Percentiles rank a stretch among this genome's conserved stretches.
Evolutionary conservation across 2,329 filamentous ascomycete genomes (phyloP).

Genomic region (Aspergillus latus): DNA sequence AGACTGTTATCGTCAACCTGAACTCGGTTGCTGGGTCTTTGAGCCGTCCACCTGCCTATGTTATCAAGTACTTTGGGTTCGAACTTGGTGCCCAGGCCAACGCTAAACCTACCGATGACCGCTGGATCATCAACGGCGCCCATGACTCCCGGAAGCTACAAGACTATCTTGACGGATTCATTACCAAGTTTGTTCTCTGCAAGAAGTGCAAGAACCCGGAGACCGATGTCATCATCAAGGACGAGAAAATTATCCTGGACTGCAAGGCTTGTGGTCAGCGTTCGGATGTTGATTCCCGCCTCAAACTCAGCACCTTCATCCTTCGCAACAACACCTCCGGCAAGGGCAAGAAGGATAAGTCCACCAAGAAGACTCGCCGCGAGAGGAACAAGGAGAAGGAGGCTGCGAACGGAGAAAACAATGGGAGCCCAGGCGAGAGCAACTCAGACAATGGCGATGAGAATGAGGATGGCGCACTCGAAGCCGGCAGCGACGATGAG

Average conservation of each 20-base stretch:
- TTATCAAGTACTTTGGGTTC: slow-evolving; percentile 99
- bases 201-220: slow-evolving; percentile 99
- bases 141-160: slow-evolving; percentile 95
- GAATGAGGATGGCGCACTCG: slow-evolving; percentile 64
- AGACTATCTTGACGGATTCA: slow-evolving; percentile 98
- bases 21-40: slow-evolving; percentile 90
- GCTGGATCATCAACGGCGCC: slow-evolving; percentile 99
- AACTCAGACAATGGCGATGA: slow-evolving; percentile 63
- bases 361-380: slow-evolving; percentile 80
- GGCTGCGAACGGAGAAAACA: slow-evolving; percentile 54
- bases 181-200: slow-evolving; percentile 97
- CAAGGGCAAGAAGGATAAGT: slow-evolving; percentile 98
- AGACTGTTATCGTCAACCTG: slow-evolving; percentile 96
- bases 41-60: slow-evolving; percentile 85
- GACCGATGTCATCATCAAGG: slow-evolving; percentile 93
- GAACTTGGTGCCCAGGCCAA: slow-evolving; percentile 98
- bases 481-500: slow-evolving; percentile 86
- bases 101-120: slow-evolving; percentile 93
- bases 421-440: slow-evolving; percentile 65
- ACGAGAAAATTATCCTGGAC: slow-evolving; percentile 86
- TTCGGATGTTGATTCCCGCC: slow-evolving; percentile 83
- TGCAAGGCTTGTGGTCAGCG: slow-evolving; percentile 98
- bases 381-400: slow-evolving; percentile 74
- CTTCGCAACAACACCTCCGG: slow-evolving; percentile 82
- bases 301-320: slow-evolving; percentile 97